phyloP scores from a whole-genome alignment of 1,284 basidiomycete species.

The Marasmius sp. region DNA sequence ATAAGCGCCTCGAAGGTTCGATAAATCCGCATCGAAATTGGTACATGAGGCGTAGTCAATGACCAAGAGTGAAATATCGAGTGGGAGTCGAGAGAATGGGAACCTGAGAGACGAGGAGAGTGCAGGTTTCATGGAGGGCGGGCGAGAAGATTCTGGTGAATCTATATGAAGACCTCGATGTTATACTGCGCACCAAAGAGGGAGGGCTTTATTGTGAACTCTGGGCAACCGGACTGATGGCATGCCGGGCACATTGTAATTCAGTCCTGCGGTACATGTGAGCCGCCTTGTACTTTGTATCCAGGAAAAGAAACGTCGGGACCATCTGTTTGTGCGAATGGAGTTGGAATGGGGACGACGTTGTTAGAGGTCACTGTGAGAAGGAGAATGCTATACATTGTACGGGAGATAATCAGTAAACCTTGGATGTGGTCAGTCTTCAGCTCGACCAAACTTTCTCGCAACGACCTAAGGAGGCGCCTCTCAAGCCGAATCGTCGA shows the following conservation, averaged over 20 bases:
- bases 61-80: background rate
- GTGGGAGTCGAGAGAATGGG: background rate
- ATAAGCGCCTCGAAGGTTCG: constrained; percentile 23
- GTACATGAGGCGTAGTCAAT: background rate
- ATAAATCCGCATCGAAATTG: background rate
- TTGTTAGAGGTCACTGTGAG: no score
- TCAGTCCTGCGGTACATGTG: background rate
- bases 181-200: background rate
- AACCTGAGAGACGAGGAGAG: background rate
- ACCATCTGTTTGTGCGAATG: no score
- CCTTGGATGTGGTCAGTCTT: no score
- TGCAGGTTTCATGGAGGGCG: background rate
- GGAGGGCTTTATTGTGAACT: background rate
- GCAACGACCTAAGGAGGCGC: no score
- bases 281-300: background rate
- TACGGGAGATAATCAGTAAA: no score
- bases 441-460: no score
- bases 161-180: background rate
- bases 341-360: no score
- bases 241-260: background rate
- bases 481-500: no score
- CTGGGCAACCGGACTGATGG: no score
- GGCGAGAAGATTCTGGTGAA: background rate
- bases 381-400: no score
- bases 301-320: no score